Evolutionary conservation across 2,329 filamentous ascomycete species (phyloP).

Genomic region (Cryphonectria naterciae): DNA sequence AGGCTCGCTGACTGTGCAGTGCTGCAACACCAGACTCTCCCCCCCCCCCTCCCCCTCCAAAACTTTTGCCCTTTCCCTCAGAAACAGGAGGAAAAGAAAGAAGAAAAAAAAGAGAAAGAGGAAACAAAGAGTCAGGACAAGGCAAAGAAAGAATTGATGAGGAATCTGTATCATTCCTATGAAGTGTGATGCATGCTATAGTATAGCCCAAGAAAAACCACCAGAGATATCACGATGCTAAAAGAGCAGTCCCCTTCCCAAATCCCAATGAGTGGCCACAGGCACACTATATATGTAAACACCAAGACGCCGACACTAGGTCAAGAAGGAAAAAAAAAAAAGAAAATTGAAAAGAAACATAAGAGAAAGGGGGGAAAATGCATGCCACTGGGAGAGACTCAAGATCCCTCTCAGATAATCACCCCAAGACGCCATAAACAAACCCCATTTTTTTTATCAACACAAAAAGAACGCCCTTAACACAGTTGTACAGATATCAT

Average conservation of each 20-base stretch:
- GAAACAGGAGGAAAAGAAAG: too few species aligned
- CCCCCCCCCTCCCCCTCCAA: too few species aligned
- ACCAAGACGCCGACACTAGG: conserved; percentile 9
- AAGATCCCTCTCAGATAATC: background rate
- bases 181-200: conserved; percentile 3
- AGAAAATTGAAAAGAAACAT: background rate
- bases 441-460: background rate
- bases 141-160: background rate
- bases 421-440: background rate
- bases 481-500: background rate
- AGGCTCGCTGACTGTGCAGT: background rate
- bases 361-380: background rate
- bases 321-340: background rate
- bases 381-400: background rate
- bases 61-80: too few species aligned
- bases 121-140: background rate
- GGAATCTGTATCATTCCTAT: background rate
- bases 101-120: too few species aligned
- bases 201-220: background rate
- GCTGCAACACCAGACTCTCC: background rate
- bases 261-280: background rate
- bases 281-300: background rate
- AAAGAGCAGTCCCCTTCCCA: background rate
- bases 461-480: background rate
- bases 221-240: background rate